phyloP scores from a whole-genome alignment of 1,284 basidiomycete genomes.

The Malassezia dermatis region DNA sequence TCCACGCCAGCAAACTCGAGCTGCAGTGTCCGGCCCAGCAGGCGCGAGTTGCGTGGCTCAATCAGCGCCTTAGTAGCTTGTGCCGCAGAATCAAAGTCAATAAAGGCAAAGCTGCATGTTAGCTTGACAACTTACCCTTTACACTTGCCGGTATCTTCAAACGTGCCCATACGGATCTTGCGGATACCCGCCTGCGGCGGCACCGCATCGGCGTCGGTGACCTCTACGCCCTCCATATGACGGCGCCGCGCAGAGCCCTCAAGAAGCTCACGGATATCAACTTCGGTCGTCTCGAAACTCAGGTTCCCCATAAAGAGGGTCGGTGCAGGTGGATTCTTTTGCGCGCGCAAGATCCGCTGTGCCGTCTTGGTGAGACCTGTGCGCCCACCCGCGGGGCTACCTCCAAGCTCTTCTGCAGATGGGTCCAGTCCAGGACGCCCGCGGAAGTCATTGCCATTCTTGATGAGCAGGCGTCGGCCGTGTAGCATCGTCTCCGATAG shows the following conservation, averaged over 20 bases:
- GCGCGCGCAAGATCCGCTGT: constrained; percentile 66
- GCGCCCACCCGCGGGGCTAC: constrained; percentile 22
- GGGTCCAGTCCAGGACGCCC: constrained; percentile 46
- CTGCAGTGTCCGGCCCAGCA: constrained; percentile 72
- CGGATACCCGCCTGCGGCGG: constrained; percentile 58
- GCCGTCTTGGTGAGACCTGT: constrained; percentile 61
- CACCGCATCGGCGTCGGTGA: constrained; percentile 45
- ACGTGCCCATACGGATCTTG: constrained; percentile 83
- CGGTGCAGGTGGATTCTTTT: constrained; percentile 70
- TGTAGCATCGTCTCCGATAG: constrained; percentile 71
- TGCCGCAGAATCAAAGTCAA: constrained; percentile 72
- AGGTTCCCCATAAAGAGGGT: constrained; percentile 83
- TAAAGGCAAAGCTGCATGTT: constrained; percentile 70
- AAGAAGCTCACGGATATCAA: constrained; percentile 62
- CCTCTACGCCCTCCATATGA: constrained; percentile 20
- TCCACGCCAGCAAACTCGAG: constrained; percentile 81
- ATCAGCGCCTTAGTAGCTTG: constrained; percentile 71
- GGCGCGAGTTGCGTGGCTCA: constrained; percentile 70
- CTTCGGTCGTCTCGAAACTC: constrained; percentile 68
- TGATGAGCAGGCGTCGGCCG: constrained; percentile 80
- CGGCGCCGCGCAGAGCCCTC: constrained; percentile 49
- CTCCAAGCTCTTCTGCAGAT: constrained; percentile 18
- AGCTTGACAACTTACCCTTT: constrained; percentile 63
- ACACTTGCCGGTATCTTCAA: constrained; percentile 82
- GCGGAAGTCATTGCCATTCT: constrained; percentile 59